A percentile compares a stretch with the other conserved stretches of the same genome.
phyloP scores from a whole-genome alignment of 208 protist species.

The Leishmania gerbilli region DNA sequence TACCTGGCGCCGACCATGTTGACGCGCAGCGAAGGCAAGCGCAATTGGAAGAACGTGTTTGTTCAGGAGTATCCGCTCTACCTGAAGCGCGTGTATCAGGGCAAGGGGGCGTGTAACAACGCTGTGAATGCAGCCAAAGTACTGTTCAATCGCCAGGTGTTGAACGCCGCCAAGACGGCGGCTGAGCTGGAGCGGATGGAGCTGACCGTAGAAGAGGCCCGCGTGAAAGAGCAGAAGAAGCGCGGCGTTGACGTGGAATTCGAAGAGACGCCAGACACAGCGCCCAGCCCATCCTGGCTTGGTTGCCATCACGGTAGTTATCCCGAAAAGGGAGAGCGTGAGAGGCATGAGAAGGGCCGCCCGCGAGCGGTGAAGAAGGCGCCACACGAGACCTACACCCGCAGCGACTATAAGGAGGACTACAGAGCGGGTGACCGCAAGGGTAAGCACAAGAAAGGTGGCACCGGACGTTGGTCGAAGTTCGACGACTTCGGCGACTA shows the following conservation, averaged over 20 bases:
- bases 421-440: conserved; percentile 48
- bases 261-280: conserved; percentile 16
- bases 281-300: not conserved
- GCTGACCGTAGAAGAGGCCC: conserved; percentile 56
- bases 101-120: conserved; percentile 56
- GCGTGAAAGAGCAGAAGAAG: conserved; percentile 42
- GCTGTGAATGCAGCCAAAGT: conserved; percentile 58
- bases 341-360: conserved; percentile 15
- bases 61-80: conserved; percentile 71
- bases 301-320: not conserved
- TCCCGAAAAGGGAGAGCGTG: conserved; percentile 11
- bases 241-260: conserved; percentile 39
- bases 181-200: conserved; percentile 48
- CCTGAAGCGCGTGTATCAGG: conserved; percentile 49
- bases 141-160: conserved; percentile 42
- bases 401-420: conserved; percentile 68
- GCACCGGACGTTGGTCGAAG: conserved; percentile 42
- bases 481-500: conserved; percentile 50
- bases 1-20: conserved; percentile 43
- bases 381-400: conserved; percentile 24
- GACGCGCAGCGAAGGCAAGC: conserved; percentile 56
- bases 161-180: conserved; percentile 55
- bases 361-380: conserved; percentile 16
- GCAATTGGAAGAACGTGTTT: conserved; percentile 68
- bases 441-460: conserved; percentile 78